Conservation (phyloP, 257 asterid species). For the Lycium barbarum region DNA sequence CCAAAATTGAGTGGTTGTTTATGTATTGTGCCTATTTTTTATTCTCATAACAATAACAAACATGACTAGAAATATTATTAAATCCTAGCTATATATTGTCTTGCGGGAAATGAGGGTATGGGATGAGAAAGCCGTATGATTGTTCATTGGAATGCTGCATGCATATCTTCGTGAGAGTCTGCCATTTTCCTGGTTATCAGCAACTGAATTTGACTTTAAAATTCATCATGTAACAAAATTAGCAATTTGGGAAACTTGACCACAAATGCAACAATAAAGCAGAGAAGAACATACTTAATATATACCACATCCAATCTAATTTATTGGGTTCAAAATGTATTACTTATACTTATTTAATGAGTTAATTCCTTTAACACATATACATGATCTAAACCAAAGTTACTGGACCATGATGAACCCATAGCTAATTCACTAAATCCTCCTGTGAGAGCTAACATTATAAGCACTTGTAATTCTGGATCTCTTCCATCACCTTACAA, state of each 20-base stretch:
- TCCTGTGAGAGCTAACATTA: no score
- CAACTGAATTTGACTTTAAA: background rate
- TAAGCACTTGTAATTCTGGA: no score
- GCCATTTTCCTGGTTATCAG: background rate
- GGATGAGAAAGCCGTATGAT: background rate
- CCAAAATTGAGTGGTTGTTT: background rate
- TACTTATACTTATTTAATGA: no score
- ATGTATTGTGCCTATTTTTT: background rate
- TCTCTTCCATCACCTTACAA: no score
- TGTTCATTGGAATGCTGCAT: background rate
- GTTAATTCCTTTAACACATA: no score
- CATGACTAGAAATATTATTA: background rate
- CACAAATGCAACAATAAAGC: background rate
- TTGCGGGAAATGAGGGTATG: conserved; percentile 15
- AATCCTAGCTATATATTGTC: background rate
- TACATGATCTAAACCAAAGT: no score
- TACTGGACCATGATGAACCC: no score
- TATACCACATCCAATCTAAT: no score
- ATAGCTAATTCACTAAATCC: no score
- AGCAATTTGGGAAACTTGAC: background rate
- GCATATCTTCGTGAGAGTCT: background rate
- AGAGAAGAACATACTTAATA: background rate
- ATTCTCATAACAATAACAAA: no score
- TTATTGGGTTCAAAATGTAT: no score
- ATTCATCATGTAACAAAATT: background rate